phyloP scores from a whole-genome alignment of 2,329 filamentous ascomycete genomes.

The Arthrobotrys musiformis region DNA sequence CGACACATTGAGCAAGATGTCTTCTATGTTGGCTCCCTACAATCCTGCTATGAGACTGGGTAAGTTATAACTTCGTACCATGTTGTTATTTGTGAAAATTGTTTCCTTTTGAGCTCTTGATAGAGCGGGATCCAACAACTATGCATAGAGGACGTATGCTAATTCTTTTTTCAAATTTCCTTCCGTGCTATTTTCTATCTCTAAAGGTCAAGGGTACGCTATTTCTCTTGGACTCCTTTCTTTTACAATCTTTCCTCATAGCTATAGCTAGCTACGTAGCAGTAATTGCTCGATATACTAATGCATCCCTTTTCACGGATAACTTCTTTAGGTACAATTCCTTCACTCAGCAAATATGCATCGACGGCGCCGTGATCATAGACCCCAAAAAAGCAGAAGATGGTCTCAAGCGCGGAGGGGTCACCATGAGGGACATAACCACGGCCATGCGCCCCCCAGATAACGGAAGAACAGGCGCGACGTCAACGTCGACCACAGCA shows the following conservation, averaged over 20 bases:
- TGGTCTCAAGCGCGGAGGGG: slow-evolving; percentile 40
- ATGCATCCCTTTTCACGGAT: background rate
- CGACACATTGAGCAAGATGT: slow-evolving; percentile 57
- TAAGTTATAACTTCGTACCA: slow-evolving; percentile 21
- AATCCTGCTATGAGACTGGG: slow-evolving; percentile 62
- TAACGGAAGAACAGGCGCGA: slow-evolving; percentile 21
- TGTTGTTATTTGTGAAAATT: background rate
- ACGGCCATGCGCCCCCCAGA: slow-evolving; percentile 44
- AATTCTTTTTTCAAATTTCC: slow-evolving; percentile 10
- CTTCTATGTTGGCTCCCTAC: slow-evolving; percentile 61
- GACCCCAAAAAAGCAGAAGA: slow-evolving; percentile 46
- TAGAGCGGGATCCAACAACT: background rate
- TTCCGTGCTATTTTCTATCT: background rate
- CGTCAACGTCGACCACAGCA: too few relatives aligned
- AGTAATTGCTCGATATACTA: slow-evolving; percentile 1
- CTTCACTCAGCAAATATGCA: slow-evolving; percentile 63
- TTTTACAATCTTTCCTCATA: background rate
- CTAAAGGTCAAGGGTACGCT: slow-evolving; percentile 49
- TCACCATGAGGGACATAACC: slow-evolving; percentile 41
- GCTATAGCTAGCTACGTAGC: background rate
- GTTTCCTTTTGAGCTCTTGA: background rate
- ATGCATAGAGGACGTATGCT: background rate
- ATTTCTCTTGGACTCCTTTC: slow-evolving; percentile 44
- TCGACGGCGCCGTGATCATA: slow-evolving; percentile 62
- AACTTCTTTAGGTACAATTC: slow-evolving; percentile 61